Evolutionary conservation across 768 basidiomycete species (phyloP).

Genomic region (Cyathus striatus): DNA sequence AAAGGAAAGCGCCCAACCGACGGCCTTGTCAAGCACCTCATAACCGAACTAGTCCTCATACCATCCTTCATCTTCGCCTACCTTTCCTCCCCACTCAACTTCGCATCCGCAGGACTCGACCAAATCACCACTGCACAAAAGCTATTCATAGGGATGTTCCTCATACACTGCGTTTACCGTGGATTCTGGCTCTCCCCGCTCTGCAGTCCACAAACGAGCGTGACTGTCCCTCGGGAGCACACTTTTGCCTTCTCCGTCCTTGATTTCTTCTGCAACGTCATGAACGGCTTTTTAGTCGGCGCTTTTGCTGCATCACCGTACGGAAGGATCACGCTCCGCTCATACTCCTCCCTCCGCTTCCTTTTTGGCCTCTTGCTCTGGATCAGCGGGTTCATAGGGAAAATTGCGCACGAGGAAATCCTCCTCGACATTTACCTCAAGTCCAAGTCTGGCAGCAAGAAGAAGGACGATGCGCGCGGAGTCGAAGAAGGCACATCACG

Average conservation of each 20-base stretch:
- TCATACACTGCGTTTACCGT: conserved; percentile 82
- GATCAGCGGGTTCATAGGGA: conserved; percentile 68
- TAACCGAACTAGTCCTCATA: conserved; percentile 71
- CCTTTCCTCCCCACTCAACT: conserved; percentile 42
- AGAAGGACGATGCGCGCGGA: conserved; percentile 15
- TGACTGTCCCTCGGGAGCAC: conserved; percentile 71
- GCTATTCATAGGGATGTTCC: conserved; percentile 52
- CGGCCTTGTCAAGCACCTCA: conserved; percentile 64
- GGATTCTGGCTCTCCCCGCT: conserved; percentile 76
- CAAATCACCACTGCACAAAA: conserved; percentile 37
- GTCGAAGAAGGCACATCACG: conserved; percentile 33
- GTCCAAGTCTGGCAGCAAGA: conserved; percentile 37
- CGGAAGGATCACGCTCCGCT: conserved; percentile 32
- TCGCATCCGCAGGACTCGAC: conserved; percentile 18
- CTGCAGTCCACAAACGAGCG: conserved; percentile 74
- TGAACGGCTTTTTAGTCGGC: conserved; percentile 71
- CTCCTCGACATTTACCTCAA: conserved; percentile 76
- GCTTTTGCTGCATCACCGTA: conserved; percentile 59
- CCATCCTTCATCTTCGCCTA: conserved; percentile 44
- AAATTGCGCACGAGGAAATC: conserved; percentile 88
- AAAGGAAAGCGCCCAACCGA: conserved; percentile 55
- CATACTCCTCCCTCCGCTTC: conserved; percentile 36
- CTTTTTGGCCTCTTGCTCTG: conserved; percentile 64
- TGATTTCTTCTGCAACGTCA: conserved; percentile 59
- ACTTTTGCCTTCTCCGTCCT: conserved; percentile 58